Percentiles rank a stretch among this genome's conserved stretches.
These are phyloP conservation scores for Saturnispora dispora DNA, from an alignment of 805 yeast genomes.

Conservation along the genomic window DNA sequence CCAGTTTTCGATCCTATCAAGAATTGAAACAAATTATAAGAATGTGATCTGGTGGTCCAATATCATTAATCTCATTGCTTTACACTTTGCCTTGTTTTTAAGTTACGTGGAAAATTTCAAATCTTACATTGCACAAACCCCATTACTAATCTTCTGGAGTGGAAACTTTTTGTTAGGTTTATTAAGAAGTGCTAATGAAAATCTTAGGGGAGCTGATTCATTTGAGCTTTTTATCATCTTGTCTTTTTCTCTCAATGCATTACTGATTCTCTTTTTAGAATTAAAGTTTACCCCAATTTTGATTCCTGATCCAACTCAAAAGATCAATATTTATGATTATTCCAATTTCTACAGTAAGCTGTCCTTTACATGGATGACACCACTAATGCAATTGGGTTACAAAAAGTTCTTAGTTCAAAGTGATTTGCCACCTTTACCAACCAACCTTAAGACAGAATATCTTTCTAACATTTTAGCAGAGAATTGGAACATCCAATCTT, in stretches of 20 bases:
- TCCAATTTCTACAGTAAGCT: constrained; percentile 45
- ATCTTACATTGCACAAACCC: constrained; percentile 54
- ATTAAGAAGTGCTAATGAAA: constrained; percentile 35
- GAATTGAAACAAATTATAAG: constrained; percentile 8
- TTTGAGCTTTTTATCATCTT: constrained; percentile 24
- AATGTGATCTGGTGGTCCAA: constrained; percentile 20
- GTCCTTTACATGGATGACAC: constrained; percentile 53
- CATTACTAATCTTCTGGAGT: constrained; percentile 70
- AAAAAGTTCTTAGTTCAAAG: constrained; percentile 34
- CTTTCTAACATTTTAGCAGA: constrained; percentile 42
- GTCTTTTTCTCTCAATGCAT: constrained; percentile 28
- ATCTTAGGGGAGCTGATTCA: constrained; percentile 29
- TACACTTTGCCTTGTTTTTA: constrained; percentile 43
- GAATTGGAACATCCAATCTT: constrained; percentile 52
- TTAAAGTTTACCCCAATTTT: constrained; percentile 30
- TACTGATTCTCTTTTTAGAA: constrained; percentile 38
- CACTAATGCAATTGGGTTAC: constrained; percentile 46
- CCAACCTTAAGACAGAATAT: constrained; percentile 45
- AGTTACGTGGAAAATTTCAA: constrained; percentile 69
- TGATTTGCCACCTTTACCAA: constrained; percentile 78
- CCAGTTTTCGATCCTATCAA: constrained; percentile 20
- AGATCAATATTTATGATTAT: constrained; percentile 35
- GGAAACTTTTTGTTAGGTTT: constrained; percentile 40
- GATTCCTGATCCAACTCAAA: constrained; percentile 26
- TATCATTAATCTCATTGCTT: constrained; percentile 32